Evolutionary conservation across 306 rosid species (phyloP).

Genomic region (Fragaria ananassa): DNA sequence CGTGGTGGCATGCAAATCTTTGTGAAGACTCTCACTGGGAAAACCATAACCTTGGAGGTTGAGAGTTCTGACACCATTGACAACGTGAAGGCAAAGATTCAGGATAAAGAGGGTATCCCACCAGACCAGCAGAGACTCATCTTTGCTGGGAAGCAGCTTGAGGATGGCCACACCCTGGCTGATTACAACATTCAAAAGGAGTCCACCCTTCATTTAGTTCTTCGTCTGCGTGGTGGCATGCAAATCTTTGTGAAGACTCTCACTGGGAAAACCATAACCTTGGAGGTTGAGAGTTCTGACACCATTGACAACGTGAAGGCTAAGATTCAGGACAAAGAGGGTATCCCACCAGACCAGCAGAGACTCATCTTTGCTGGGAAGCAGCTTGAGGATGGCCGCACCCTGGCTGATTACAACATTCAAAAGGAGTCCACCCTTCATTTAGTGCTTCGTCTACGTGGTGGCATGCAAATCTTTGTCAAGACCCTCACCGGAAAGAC

Average conservation of each 20-base stretch:
- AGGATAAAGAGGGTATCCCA: conserved; percentile 26
- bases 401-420: conserved; percentile 20
- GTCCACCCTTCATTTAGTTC: conserved; percentile 17
- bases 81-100: conserved; percentile 24
- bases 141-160: conserved; percentile 24
- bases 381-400: conserved; percentile 26
- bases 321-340: conserved; percentile 26
- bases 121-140: conserved; percentile 28
- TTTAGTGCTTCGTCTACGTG: conserved; percentile 20
- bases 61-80: conserved; percentile 24
- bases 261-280: conserved; percentile 15
- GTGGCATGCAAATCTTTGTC: conserved; percentile 28
- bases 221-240: conserved; percentile 28
- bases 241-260: conserved; percentile 24
- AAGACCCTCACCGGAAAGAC: conserved; percentile 22
- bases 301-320: conserved; percentile 28
- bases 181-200: conserved; percentile 28
- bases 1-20: conserved; percentile 31
- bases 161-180: conserved; percentile 15
- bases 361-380: conserved; percentile 17
- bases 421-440: conserved; percentile 23
- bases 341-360: conserved; percentile 29
- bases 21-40: conserved; percentile 21
- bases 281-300: conserved; percentile 23
- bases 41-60: conserved; percentile 22